A percentile compares a stretch with the other conserved stretches of the same genome.
Conservation (phyloP, 1,284 basidiomycete species). For the Veloporphyrellus conicus region DNA sequence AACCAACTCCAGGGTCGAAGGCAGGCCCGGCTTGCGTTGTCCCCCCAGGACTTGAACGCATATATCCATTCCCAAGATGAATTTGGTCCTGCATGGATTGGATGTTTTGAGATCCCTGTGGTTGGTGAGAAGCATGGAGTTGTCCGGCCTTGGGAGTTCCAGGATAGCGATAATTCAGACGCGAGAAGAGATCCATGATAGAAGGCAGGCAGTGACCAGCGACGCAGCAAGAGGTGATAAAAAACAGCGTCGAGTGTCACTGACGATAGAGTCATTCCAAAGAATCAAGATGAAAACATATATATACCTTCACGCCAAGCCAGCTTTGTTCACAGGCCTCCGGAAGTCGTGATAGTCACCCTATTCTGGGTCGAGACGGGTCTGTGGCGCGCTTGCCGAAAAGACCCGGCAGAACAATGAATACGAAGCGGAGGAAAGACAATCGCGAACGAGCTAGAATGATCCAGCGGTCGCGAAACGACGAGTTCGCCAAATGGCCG, state of each 20-base stretch:
- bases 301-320: conserved; percentile 17
- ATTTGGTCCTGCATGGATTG: conserved; percentile 3
- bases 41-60: background rate
- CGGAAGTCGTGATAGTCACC: background rate
- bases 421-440: conserved; percentile 4
- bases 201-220: background rate
- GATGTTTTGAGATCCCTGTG: background rate
- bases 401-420: conserved; percentile 5
- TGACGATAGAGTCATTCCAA: conserved; percentile 1
- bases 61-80: background rate
- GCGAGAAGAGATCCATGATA: conserved; percentile 19
- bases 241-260: background rate
- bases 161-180: conserved; percentile 21
- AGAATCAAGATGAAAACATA: background rate
- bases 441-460: background rate
- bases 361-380: background rate
- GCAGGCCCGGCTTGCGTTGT: background rate
- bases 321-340: background rate
- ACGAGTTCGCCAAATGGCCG: conserved; percentile 11
- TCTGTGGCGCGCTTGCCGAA: conserved; percentile 9
- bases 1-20: background rate
- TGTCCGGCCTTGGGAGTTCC: background rate
- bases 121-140: background rate
- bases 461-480: background rate
- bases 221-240: background rate